These are phyloP conservation scores for Rhodotorula toruloides DNA, from an alignment of 768 basidiomycete species.

Conservation along the genomic window DNA sequence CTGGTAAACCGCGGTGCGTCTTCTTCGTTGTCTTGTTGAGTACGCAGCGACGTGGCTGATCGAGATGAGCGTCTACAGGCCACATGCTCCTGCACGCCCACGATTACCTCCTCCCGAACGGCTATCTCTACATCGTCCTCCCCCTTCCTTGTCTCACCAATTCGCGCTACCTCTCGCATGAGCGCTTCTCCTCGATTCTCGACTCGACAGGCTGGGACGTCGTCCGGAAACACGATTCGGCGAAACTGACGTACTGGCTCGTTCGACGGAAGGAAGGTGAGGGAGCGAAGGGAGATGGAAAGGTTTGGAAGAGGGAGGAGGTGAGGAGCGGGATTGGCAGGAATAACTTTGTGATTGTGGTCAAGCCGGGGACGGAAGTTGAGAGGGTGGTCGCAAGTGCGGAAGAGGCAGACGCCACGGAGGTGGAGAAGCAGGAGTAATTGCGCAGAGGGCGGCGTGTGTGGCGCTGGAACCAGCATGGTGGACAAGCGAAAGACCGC, in stretches of 20 bases:
- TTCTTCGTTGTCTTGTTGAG: not conserved
- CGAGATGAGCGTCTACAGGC: not conserved
- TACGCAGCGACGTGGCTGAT: no score
- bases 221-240: slow-evolving; percentile 33
- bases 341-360: slow-evolving; percentile 40
- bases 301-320: slow-evolving; percentile 34
- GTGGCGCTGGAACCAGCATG: no score
- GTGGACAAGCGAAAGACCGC: no score
- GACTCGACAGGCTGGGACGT: slow-evolving; percentile 32
- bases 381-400: slow-evolving; percentile 1
- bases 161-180: slow-evolving; percentile 38
- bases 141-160: slow-evolving; percentile 42
- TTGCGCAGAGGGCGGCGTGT: not conserved
- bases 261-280: slow-evolving; percentile 1
- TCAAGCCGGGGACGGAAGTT: slow-evolving; percentile 6
- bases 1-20: slow-evolving; percentile 35
- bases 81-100: slow-evolving; percentile 40
- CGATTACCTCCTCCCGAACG: slow-evolving; percentile 34
- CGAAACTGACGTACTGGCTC: slow-evolving; percentile 40
- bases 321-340: slow-evolving; percentile 28
- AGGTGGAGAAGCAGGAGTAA: not conserved
- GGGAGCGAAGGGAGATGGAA: slow-evolving; percentile 21
- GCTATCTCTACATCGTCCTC: slow-evolving; percentile 42
- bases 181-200: slow-evolving; percentile 30
- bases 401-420: not conserved